Percentiles rank a stretch among this genome's conserved stretches.
phyloP scores from a whole-genome alignment of 441 rosid genomes.

The Adansonia grandidieri region DNA sequence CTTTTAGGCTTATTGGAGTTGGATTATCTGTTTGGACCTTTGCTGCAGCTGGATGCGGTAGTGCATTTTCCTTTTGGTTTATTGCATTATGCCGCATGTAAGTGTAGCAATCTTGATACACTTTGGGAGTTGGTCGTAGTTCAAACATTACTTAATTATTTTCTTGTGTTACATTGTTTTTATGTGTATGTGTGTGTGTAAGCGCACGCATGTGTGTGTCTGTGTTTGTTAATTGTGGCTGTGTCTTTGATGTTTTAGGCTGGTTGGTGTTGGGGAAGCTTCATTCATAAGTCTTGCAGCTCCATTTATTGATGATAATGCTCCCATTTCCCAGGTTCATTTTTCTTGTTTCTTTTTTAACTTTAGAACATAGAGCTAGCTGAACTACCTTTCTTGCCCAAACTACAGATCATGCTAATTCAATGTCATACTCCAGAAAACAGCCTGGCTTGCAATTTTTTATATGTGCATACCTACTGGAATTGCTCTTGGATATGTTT shows the following conservation, averaged over 20 bases:
- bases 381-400: not conserved
- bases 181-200: not conserved
- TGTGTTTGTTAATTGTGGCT: not conserved
- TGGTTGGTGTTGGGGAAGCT: conserved; percentile 84
- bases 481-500: conserved; percentile 67
- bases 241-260: conserved; percentile 40
- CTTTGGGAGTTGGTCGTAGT: not conserved
- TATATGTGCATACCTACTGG: conserved; percentile 87
- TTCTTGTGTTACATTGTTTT: conserved; percentile 3
- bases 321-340: conserved; percentile 61
- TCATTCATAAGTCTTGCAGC: conserved; percentile 83
- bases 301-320: conserved; percentile 72
- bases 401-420: not conserved
- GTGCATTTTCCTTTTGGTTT: conserved; percentile 69
- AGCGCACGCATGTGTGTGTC: not conserved
- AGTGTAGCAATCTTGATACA: conserved; percentile 23
- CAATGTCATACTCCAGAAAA: conserved; percentile 50
- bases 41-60: conserved; percentile 62
- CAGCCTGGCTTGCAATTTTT: conserved; percentile 70
- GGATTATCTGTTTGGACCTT: conserved; percentile 72
- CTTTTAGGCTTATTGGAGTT: conserved; percentile 68
- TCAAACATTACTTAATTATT: not conserved
- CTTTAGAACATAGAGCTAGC: not conserved
- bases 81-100: conserved; percentile 68
- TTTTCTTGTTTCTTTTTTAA: conserved; percentile 15